Evolutionary conservation across 179 eudicot species (phyloP).

Genomic region (Silene coronaria): DNA sequence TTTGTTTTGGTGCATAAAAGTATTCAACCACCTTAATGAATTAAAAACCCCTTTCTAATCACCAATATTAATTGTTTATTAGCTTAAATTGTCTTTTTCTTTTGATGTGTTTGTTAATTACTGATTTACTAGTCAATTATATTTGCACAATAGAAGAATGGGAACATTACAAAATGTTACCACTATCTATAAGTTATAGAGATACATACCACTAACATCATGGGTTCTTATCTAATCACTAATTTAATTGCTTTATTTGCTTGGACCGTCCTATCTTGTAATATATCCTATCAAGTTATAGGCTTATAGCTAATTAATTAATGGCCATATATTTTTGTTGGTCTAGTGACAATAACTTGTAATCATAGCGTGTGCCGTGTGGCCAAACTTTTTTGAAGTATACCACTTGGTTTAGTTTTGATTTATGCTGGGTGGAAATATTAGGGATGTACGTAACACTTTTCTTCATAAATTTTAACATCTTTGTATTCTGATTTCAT

Average conservation of each 20-base stretch:
- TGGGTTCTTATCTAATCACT: background rate
- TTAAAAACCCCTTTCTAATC: background rate
- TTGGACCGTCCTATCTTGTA: background rate
- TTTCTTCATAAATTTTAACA: no score
- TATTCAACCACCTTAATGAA: background rate
- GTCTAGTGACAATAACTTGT: background rate
- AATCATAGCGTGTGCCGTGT: background rate
- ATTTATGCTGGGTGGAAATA: no score
- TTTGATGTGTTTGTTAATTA: background rate
- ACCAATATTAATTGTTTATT: background rate
- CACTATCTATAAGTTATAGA: background rate
- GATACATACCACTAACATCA: background rate
- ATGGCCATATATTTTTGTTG: slow-evolving; percentile 7
- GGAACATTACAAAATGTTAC: background rate
- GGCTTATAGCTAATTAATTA: background rate
- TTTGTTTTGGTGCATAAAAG: background rate
- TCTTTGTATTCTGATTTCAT: no score
- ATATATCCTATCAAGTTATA: background rate
- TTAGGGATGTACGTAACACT: no score
- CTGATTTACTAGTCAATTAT: background rate
- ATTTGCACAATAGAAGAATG: background rate
- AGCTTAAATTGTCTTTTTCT: background rate
- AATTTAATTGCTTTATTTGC: background rate
- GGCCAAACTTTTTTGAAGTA: background rate
- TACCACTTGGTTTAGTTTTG: no score